These are phyloP conservation scores for Flaveria bidentis DNA, from an alignment of 129 eudicot genomes.

Conservation along the genomic window DNA sequence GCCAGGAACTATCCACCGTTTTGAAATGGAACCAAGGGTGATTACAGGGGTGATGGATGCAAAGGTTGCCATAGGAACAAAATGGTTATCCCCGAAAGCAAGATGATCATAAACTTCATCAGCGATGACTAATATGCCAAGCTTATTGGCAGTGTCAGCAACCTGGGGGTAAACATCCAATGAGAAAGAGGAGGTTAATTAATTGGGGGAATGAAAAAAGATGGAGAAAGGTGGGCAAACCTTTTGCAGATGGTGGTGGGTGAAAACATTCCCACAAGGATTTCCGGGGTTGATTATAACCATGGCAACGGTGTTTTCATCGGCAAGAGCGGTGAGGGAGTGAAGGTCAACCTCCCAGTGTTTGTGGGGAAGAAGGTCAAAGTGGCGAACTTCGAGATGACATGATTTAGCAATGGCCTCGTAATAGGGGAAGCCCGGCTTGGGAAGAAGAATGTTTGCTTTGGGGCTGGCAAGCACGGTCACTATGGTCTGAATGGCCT, in stretches of 20 bases:
- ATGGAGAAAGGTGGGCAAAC: slow-evolving; percentile 21
- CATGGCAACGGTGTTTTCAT: slow-evolving; percentile 81
- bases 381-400: slow-evolving; percentile 64
- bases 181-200: background rate
- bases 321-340: slow-evolving; percentile 69
- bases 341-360: slow-evolving; percentile 78
- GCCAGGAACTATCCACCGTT: slow-evolving; percentile 90
- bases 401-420: slow-evolving; percentile 56
- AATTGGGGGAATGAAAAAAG: background rate
- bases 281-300: slow-evolving; percentile 89
- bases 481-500: slow-evolving; percentile 62
- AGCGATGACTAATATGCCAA: slow-evolving; percentile 70
- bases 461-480: slow-evolving; percentile 58
- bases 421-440: slow-evolving; percentile 70
- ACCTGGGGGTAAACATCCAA: slow-evolving; percentile 34
- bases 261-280: slow-evolving; percentile 90
- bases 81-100: slow-evolving; percentile 66
- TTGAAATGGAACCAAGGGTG: slow-evolving; percentile 82
- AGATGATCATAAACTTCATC: slow-evolving; percentile 89
- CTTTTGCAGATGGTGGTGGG: slow-evolving; percentile 64
- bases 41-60: slow-evolving; percentile 64
- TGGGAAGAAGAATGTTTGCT: slow-evolving; percentile 79
- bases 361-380: slow-evolving; percentile 62
- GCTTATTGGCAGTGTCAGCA: slow-evolving; percentile 82
- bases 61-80: slow-evolving; percentile 81